Base-by-base conservation (phyloP, 148 eudicot genomes). In the Rheum nobile region DNA sequence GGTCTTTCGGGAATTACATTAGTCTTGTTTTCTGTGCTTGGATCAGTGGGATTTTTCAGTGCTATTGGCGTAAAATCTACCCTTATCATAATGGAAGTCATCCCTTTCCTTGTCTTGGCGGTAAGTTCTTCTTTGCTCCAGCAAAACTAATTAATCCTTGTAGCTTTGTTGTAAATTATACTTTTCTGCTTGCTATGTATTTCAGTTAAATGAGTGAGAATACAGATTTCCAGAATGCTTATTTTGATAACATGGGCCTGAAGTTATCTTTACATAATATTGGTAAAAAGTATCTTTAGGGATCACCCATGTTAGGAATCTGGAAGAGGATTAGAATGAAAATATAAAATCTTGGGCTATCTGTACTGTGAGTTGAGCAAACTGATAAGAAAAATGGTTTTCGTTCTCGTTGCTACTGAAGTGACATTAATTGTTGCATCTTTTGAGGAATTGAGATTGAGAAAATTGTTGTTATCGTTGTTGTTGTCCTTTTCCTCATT, bases 41-140 rank as follows among this genome's bases (percentile, higher is more conserved):
- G 91, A 77, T 90, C 99, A 32, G 99, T 90, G 75, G 99, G 99
- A 9, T 89, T 96, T 79, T 96, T 96, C 86, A 96, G 99, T 86
- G 96, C 97, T 37, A 54, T 92, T 81, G 99, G 99, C 75, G 86
- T 96, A 70, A 96, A 96, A 81, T 96, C 99, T 74, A 96, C 99
- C 32, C 96, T 96, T 67, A 96, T 96, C 81, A 96, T 96, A 65
- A 92, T 96, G 99, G 99, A 96, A 96, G 99, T 96, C 89, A 96
- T 96, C 72, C 99, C 99, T 74, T 96, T 96, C 75, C 94, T 96
- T 71, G 99, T 92, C 76, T 81, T 96, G 80, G 99, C 99, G 70
- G 99, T 96, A 88, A 90, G 99, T 85, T 75, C 31, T 67, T 67
- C 38, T 77, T 55, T 47, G 35, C 71, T 78, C 14, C n/a, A 28